These are phyloP conservation scores for Rhynchospora tenuis DNA, from an alignment of 176 grass and related monocot genomes.

Conservation along the genomic window DNA sequence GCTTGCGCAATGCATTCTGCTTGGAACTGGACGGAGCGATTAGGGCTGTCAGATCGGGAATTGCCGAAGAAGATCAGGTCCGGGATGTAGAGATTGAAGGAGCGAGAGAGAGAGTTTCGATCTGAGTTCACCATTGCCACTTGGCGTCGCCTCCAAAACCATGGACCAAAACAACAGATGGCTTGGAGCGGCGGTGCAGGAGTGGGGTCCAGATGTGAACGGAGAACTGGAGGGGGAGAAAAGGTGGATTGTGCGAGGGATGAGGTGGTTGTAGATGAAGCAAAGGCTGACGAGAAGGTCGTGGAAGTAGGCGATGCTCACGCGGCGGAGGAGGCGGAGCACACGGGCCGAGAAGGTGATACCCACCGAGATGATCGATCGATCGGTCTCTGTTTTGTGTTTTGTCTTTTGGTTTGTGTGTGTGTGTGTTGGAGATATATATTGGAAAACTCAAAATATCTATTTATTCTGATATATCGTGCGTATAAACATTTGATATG, in stretches of 20 bases:
- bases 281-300: conserved; percentile 55
- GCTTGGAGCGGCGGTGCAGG: conserved; percentile 25
- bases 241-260: conserved; percentile 36
- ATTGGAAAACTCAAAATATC: too few species aligned
- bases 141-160: conserved; percentile 52
- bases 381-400: background rate
- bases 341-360: conserved; percentile 26
- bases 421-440: too few species aligned
- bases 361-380: background rate
- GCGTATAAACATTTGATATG: too few species aligned
- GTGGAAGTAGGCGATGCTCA: conserved; percentile 45
- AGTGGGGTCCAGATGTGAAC: conserved; percentile 70
- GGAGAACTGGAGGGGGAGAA: background rate
- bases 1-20: conserved; percentile 59
- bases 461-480: too few species aligned
- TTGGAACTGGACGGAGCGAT: conserved; percentile 71
- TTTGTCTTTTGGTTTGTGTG: background rate
- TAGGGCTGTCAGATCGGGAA: conserved; percentile 26
- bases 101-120: conserved; percentile 33
- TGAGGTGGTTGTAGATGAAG: conserved; percentile 40
- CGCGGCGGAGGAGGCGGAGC: conserved; percentile 38
- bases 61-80: conserved; percentile 49
- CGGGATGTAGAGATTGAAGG: conserved; percentile 47
- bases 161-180: conserved; percentile 36
- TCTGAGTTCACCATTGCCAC: conserved; percentile 40